Conservation (phyloP, 2,329 filamentous ascomycete genomes). For the Cladosporium sp. region DNA sequence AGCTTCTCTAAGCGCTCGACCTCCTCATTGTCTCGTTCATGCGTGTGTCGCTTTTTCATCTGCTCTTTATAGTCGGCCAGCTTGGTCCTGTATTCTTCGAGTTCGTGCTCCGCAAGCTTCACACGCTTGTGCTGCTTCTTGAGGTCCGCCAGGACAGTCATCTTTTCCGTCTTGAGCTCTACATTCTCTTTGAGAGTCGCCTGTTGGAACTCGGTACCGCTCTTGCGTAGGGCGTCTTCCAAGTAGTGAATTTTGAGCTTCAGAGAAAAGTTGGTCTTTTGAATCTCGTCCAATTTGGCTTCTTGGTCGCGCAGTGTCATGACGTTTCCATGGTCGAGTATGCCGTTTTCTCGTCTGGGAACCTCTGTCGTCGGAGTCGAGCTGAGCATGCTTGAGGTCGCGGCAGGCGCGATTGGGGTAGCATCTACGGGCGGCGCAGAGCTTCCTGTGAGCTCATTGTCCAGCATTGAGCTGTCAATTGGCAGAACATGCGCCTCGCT, state of each 20-base stretch:
- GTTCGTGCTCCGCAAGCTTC: slow-evolving; percentile 76
- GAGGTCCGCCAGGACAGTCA: slow-evolving; percentile 86
- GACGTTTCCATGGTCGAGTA: slow-evolving; percentile 82
- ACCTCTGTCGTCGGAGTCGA: slow-evolving; percentile 78
- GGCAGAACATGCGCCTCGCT: slow-evolving; percentile 67
- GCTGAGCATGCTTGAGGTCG: slow-evolving; percentile 71
- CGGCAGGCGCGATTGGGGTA: slow-evolving; percentile 73
- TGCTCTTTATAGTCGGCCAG: slow-evolving; percentile 81
- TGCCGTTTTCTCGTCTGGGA: slow-evolving; percentile 60
- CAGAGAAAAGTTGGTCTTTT: slow-evolving; percentile 96
- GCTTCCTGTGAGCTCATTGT: slow-evolving; percentile 62
- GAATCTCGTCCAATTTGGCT: slow-evolving; percentile 86
- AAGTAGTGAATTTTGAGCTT: slow-evolving; percentile 98
- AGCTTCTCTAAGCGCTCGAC: slow-evolving; percentile 50
- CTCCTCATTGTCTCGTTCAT: slow-evolving; percentile 67
- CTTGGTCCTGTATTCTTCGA: slow-evolving; percentile 80
- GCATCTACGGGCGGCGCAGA: slow-evolving; percentile 60
- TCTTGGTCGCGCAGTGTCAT: slow-evolving; percentile 93
- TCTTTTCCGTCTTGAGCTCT: slow-evolving; percentile 88
- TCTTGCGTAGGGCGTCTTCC: slow-evolving; percentile 83
- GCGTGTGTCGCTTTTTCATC: slow-evolving; percentile 71
- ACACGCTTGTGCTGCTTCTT: slow-evolving; percentile 83
- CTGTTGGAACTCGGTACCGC: slow-evolving; percentile 86
- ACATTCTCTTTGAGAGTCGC: slow-evolving; percentile 91
- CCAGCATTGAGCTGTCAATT: slow-evolving; percentile 70